phyloP scores from a whole-genome alignment of 2,329 filamentous ascomycete species.

The Colletotrichum destructivum region DNA sequence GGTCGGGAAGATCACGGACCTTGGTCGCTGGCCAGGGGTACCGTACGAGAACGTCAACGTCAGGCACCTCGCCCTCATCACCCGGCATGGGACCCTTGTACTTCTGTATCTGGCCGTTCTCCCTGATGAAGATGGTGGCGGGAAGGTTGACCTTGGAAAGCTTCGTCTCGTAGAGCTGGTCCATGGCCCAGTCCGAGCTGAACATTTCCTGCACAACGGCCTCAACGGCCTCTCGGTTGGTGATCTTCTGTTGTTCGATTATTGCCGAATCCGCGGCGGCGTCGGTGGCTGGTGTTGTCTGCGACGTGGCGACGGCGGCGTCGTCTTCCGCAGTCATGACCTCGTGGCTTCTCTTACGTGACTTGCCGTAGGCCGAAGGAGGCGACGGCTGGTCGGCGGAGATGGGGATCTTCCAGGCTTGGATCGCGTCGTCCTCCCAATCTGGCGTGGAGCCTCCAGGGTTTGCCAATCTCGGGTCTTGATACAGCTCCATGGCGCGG shows the following conservation, averaged over 20 bases:
- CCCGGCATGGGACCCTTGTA: slow-evolving; percentile 80
- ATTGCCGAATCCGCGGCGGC: slow-evolving; percentile 36
- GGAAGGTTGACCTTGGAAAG: slow-evolving; percentile 78
- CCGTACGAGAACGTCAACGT: slow-evolving; percentile 81
- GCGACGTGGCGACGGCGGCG: neutral
- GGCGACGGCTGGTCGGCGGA: slow-evolving; percentile 49
- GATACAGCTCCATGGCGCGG: slow-evolving; percentile 76
- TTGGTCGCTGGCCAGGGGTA: slow-evolving; percentile 84
- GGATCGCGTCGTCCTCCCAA: slow-evolving; percentile 82
- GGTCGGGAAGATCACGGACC: slow-evolving; percentile 75
- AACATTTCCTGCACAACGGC: slow-evolving; percentile 51
- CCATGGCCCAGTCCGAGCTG: slow-evolving; percentile 72
- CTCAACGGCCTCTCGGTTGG: slow-evolving; percentile 42
- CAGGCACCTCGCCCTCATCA: slow-evolving; percentile 63
- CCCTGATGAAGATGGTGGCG: slow-evolving; percentile 78
- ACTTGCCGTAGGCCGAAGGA: slow-evolving; percentile 23
- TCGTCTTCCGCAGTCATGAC: slow-evolving; percentile 34
- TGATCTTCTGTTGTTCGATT: slow-evolving; percentile 45
- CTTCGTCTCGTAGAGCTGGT: slow-evolving; percentile 77
- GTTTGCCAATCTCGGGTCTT: slow-evolving; percentile 55
- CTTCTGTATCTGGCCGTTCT: slow-evolving; percentile 74
- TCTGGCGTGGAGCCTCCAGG: slow-evolving; percentile 71
- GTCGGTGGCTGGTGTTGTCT: neutral
- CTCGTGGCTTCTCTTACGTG: slow-evolving; percentile 54
- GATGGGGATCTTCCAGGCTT: slow-evolving; percentile 87